Conservation (phyloP, 345 rosid genomes). For the Citrus hindsii region DNA sequence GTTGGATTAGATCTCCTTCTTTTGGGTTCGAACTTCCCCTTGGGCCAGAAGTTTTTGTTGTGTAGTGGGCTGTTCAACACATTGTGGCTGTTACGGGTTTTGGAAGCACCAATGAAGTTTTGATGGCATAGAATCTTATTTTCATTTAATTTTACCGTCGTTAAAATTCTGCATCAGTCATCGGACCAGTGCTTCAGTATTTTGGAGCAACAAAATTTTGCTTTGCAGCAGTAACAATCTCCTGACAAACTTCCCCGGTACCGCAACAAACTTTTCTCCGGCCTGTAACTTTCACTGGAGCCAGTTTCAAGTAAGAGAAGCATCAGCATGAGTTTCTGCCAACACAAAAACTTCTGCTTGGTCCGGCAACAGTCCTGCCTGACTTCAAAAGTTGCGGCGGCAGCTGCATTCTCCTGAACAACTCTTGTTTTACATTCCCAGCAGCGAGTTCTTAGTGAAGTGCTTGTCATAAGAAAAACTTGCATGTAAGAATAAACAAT, state of each 20-base stretch:
- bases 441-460: too few relatives aligned
- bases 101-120: background rate
- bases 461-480: background rate
- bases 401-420: background rate
- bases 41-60: background rate
- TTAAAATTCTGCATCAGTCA: background rate
- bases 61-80: background rate
- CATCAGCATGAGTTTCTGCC: background rate
- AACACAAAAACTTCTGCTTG: background rate
- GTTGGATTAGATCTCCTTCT: too few relatives aligned
- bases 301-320: background rate
- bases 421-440: background rate
- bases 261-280: background rate
- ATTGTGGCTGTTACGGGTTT: background rate
- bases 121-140: background rate
- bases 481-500: slow-evolving; percentile 16
- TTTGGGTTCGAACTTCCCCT: background rate
- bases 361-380: background rate
- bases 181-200: too few relatives aligned
- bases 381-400: background rate
- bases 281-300: background rate
- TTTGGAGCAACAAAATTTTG: background rate
- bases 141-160: background rate
- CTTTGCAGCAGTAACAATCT: background rate
- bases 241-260: background rate